Evolutionary conservation across 345 rosid genomes (phyloP), one percentile per base, ranked within the genome.

Genomic region (Eutrema japonicum): DNA sequence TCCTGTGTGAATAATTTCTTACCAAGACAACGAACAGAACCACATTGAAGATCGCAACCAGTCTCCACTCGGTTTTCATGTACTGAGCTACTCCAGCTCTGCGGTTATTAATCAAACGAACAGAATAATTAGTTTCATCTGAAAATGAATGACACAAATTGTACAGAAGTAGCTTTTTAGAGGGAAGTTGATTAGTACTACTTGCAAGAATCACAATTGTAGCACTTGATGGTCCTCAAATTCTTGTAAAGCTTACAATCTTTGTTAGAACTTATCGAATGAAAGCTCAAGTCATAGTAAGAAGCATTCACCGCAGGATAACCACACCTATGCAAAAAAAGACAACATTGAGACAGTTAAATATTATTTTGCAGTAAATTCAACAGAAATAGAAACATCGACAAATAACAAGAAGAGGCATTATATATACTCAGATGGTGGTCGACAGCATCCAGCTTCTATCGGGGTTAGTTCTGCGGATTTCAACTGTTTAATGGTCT

Each of bases 81-180:
- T 88, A 91, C 64, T 94, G 95, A 58, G 98, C 98, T 53, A 94
- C 98, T 73, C 97, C 98, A 12, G 97, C 98, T 87, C 98, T 94
- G 75, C 32, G 40, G 57, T 48, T 42, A 55, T 33, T 35, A 59
- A 53, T 22, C 4, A 27, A 64, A 58, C 18, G 41, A 22, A 60
- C 30, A 71, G 8, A 38, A 48, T 26, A 7, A 27, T 55, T 27
- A 60, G 77, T 55, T 35, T 45, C 59, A 51, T 38, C 50, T 13
- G 57, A 30, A 35, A 43, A 32, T 10, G 46, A 53, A 50, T 35
- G 26, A 63, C 30, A 60, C 7, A 50, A 53, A 52, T 52, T 14
- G 36, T 14, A 40, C 7, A 56, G 2, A 73, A 70, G 0, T 37
- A 70, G 45, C 46, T 6, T 50, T 42, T 57, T 10, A 10, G 4